Evolutionary conservation across 805 yeast genomes (phyloP).

Genomic region (Lipomyces lipofer): DNA sequence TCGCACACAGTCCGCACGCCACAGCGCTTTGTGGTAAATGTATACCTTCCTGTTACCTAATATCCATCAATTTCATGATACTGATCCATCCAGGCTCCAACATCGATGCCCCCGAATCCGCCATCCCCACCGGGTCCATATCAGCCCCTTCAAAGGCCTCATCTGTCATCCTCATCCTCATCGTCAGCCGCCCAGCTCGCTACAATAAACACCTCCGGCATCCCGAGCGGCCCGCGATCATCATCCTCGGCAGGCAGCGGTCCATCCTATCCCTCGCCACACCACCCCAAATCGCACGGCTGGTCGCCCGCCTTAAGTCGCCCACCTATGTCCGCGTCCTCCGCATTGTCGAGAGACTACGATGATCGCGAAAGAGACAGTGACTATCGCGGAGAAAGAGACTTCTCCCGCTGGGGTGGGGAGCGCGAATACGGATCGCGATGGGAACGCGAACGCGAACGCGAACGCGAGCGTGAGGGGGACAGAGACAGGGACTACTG

Average conservation of each 20-base stretch:
- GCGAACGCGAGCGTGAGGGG: slow-evolving; percentile 16
- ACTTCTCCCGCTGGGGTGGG: slow-evolving; percentile 12
- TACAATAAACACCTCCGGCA: neutral
- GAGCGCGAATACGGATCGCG: neutral
- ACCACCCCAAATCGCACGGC: no score
- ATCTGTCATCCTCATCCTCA: neutral
- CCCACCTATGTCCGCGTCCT: neutral
- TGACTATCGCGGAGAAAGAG: slow-evolving; percentile 13
- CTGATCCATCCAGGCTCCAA: no score
- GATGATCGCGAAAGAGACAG: slow-evolving; percentile 18
- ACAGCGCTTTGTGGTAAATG: no score
- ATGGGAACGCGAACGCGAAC: slow-evolving; percentile 19
- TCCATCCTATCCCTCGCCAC: no score
- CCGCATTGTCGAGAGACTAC: neutral
- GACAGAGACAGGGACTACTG: neutral
- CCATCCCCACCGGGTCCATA: slow-evolving; percentile 18
- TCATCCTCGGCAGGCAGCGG: no score
- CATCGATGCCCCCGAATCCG: slow-evolving; percentile 21
- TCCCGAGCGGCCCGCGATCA: slow-evolving; percentile 15
- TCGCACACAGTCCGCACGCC: no score
- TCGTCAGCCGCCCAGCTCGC: slow-evolving; percentile 7
- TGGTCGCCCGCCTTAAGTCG: neutral
- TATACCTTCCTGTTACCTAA: no score
- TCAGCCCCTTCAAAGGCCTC: slow-evolving; percentile 13
- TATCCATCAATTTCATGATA: no score